Evolutionary conservation across 2,329 filamentous ascomycete genomes (phyloP).

Genomic region (Ceratocystis colombiana): DNA sequence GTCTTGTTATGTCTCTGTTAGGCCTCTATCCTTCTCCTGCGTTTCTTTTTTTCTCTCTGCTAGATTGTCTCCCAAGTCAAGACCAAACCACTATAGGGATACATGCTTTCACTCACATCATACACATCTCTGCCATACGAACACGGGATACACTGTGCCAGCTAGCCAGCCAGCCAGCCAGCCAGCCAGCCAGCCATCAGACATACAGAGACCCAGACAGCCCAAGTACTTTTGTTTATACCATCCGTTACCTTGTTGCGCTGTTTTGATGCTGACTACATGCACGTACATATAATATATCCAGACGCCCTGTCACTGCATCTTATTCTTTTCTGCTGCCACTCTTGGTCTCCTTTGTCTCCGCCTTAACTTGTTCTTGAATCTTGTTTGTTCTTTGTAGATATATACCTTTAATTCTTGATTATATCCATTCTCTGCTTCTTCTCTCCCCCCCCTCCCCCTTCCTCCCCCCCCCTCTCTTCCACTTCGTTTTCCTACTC

Average conservation of each 20-base stretch:
- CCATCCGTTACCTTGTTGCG: background rate
- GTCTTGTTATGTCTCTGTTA: no score
- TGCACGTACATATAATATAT: background rate
- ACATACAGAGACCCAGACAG: background rate
- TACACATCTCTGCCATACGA: conserved; percentile 2
- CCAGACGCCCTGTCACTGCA: background rate
- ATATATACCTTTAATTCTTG: background rate
- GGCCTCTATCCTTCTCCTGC: background rate
- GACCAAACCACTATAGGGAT: background rate
- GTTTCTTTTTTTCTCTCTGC: background rate
- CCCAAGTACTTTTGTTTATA: conserved; percentile 3
- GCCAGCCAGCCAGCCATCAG: no score
- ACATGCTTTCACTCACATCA: background rate
- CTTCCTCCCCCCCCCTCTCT: background rate
- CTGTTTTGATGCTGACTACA: background rate
- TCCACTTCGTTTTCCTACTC: no score
- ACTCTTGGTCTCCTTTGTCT: background rate
- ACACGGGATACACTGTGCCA: conserved; percentile 9
- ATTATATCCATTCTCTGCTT: background rate
- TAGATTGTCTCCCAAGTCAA: background rate
- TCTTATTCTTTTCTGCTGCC: background rate
- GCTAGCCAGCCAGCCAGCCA: no score
- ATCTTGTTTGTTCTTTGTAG: background rate
- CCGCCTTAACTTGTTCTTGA: background rate
- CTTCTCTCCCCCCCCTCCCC: background rate